Evolutionary conservation across 306 rosid species (phyloP).

Genomic region (Malus fusca): DNA sequence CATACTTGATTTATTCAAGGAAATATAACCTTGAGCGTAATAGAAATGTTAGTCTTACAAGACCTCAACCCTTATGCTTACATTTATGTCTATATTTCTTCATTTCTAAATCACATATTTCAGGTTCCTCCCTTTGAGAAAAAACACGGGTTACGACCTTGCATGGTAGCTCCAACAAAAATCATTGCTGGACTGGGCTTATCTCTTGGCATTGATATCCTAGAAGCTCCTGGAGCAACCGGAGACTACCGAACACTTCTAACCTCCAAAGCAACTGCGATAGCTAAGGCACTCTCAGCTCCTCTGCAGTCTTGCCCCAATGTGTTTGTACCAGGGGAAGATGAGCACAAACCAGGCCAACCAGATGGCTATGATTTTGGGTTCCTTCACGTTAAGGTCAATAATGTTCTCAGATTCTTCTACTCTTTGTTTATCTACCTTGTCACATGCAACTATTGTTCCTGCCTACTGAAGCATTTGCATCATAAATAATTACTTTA

Average conservation of each 20-base stretch:
- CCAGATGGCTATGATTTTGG: constrained; percentile 96
- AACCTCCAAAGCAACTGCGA: constrained; percentile 79
- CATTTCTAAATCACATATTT: constrained; percentile 9
- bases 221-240: constrained; percentile 95
- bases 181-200: constrained; percentile 92
- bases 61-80: background rate
- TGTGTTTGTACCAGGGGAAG: constrained; percentile 87
- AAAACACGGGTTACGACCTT: constrained; percentile 73
- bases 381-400: constrained; percentile 91
- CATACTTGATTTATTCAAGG: background rate
- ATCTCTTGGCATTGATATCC: constrained; percentile 89
- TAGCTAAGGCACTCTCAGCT: constrained; percentile 81
- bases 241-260: constrained; percentile 89
- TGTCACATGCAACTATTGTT: constrained; percentile 4
- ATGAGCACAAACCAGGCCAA: constrained; percentile 68
- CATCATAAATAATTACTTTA: background rate
- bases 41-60: background rate
- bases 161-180: constrained; percentile 99
- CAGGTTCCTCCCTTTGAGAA: constrained; percentile 78
- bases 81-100: background rate
- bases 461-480: background rate
- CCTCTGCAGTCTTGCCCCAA: constrained; percentile 61
- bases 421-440: constrained; percentile 6
- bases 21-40: background rate
- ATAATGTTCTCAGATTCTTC: background rate